These are phyloP conservation scores for Cucumis cinereus DNA, from an alignment of 306 rosid species.

Conservation along the genomic window DNA sequence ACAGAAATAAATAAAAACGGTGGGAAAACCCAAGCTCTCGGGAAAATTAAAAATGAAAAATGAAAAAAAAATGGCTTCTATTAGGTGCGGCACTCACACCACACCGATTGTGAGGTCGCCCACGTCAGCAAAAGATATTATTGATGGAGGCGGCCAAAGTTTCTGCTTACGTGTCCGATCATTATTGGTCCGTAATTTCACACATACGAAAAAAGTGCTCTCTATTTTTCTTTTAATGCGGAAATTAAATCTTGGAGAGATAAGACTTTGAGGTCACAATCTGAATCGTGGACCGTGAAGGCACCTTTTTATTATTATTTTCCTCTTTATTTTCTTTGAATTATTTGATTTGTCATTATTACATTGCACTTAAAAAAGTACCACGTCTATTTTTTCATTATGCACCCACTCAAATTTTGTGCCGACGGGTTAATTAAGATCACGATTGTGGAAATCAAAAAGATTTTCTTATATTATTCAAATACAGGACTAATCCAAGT, in stretches of 20 bases:
- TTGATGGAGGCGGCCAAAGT: not conserved
- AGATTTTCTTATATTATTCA: not conserved
- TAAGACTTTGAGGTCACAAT: not conserved
- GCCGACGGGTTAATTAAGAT: not conserved
- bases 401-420: not conserved
- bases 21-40: not conserved
- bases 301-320: not conserved
- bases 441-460: not conserved
- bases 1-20: not conserved
- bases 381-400: not conserved
- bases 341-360: conserved; percentile 5
- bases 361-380: not conserved
- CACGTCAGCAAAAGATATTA: not conserved
- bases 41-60: not conserved
- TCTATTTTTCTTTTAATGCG: not conserved
- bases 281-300: not conserved
- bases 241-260: not conserved
- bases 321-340: not conserved
- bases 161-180: not conserved
- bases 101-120: not conserved
- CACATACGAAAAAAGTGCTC: not conserved
- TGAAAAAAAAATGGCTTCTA: not conserved
- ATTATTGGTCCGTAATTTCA: not conserved
- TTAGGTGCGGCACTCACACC: not conserved
- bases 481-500: not conserved